Evolutionary conservation across 1,139 yeast genomes (phyloP).

Genomic region (Nematodospora anomalae): DNA sequence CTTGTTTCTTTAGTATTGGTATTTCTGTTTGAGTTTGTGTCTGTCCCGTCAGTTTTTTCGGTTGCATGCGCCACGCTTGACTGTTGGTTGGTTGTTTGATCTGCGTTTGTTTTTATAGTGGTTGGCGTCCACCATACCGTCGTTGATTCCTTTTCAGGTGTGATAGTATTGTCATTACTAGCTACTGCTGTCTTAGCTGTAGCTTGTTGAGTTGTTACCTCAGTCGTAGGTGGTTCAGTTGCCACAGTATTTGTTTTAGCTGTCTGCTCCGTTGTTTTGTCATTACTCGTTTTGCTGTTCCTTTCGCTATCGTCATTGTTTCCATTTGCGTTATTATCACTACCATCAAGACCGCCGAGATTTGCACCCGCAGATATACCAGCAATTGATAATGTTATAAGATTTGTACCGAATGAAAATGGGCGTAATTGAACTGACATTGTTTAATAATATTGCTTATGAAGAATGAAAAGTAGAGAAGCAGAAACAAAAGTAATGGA

Average conservation of each 20-base stretch:
- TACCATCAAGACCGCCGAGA: conserved; percentile 19
- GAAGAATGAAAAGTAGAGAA: too few relatives aligned
- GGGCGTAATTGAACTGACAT: conserved; percentile 18
- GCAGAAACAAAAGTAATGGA: too few relatives aligned
- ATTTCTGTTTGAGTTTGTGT: conserved; percentile 22
- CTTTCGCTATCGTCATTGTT: neutral
- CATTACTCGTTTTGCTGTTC: neutral
- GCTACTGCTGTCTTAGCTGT: conserved; percentile 12
- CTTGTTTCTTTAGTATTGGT: neutral
- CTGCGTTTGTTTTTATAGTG: conserved; percentile 4
- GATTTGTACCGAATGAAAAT: conserved; percentile 14
- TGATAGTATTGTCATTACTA: conserved; percentile 2
- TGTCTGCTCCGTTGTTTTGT: conserved; percentile 9
- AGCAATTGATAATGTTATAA: conserved; percentile 17
- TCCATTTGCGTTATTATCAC: conserved; percentile 2
- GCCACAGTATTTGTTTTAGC: conserved; percentile 5
- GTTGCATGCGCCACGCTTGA: conserved; percentile 19
- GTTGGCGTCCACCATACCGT: conserved; percentile 19
- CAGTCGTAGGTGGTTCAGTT: neutral
- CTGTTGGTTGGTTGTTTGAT: neutral
- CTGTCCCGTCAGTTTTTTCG: conserved; percentile 11
- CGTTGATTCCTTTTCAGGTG: conserved; percentile 9
- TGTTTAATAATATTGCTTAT: too few relatives aligned
- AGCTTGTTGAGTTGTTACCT: conserved; percentile 1
- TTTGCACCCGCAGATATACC: conserved; percentile 13